Base-by-base conservation (phyloP, 202 grass and related monocot species). In the Schoenoplectus triqueter region DNA sequence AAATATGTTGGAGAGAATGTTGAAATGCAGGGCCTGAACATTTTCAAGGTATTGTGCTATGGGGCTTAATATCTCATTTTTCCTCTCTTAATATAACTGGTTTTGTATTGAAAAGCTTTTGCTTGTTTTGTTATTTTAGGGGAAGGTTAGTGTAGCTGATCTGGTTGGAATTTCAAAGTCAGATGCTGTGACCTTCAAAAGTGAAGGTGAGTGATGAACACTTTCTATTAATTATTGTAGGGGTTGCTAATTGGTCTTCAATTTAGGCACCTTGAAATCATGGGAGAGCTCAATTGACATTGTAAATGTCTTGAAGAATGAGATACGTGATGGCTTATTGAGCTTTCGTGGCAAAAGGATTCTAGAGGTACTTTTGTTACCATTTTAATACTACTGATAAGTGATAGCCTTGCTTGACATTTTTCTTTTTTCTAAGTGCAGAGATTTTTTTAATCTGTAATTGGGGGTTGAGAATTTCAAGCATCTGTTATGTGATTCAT, bases 1-100 rank as follows among this genome's bases (percentile, higher is more conserved):
- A 96, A 93, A 65, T 93, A 93, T 84, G 91, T 91, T 73, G 94
- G 91, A 6, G 89, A 90, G 73, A 91, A 93, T 86, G 87, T 96
- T 64, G 86, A 96, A 82, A 56, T 96, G 72, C 89, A 96, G 10
- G 91, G 89, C 15, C 82, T 96, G 21, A 88, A 88, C 71, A 86
- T 96, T 84, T 93, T 96, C 67, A 96, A 96, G 93, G 93, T 93
- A 48, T 60, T 71, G 40, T 60, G 10, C 13, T 20, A 5, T 61
- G 64, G 40, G 49, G 6, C 9, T 41, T 17, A 61, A 81, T 56
- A 55, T 70, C 49, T 48, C 19, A 46, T 67, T 55, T 22, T 73
- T 87, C 14, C 13, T 68, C 57, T 78, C 51, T 73, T 31, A 61
- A 2, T 62, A 69, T 49, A 64, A 68, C 15, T 6, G 22, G 31